These are phyloP conservation scores for Rhizophagus sp. DNA, from an alignment of 192 early-diverging fungal species.

Conservation along the genomic window DNA sequence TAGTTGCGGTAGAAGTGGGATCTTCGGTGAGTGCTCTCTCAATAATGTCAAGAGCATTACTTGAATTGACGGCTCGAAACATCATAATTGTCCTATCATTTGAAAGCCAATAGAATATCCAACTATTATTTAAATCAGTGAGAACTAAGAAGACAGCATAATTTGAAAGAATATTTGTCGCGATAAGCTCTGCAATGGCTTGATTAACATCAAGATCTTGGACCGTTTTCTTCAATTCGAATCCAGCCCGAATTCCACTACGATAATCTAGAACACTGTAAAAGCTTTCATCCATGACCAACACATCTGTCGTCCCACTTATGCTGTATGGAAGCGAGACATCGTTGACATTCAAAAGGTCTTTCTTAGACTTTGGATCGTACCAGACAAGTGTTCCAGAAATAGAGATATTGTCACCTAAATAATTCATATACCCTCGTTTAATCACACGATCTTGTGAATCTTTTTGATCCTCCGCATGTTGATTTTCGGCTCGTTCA, in stretches of 20 bases:
- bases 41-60: constrained; percentile 13
- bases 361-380: constrained; percentile 23
- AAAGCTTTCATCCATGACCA: neutral
- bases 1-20: constrained; percentile 1
- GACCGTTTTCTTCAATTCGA: constrained; percentile 20
- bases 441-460: neutral
- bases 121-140: constrained; percentile 22
- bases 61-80: neutral
- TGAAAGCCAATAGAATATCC: constrained; percentile 26
- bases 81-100: neutral
- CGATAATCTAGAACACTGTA: neutral
- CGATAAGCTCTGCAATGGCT: constrained; percentile 20
- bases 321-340: constrained; percentile 10
- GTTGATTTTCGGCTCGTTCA: constrained; percentile 21
- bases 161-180: constrained; percentile 25
- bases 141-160: constrained; percentile 22
- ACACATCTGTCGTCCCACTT: constrained; percentile 9
- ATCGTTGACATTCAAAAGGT: constrained; percentile 21
- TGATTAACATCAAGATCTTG: constrained; percentile 17
- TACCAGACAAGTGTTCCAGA: neutral
- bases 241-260: constrained; percentile 24
- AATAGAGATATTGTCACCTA: constrained; percentile 25
- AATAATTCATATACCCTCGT: constrained; percentile 22
- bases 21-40: constrained; percentile 19
- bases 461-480: constrained; percentile 10